Evolutionary conservation across 768 basidiomycete species (phyloP), one percentile per base, ranked within the genome.

Genomic region (Cystofilobasidium ferigula): DNA sequence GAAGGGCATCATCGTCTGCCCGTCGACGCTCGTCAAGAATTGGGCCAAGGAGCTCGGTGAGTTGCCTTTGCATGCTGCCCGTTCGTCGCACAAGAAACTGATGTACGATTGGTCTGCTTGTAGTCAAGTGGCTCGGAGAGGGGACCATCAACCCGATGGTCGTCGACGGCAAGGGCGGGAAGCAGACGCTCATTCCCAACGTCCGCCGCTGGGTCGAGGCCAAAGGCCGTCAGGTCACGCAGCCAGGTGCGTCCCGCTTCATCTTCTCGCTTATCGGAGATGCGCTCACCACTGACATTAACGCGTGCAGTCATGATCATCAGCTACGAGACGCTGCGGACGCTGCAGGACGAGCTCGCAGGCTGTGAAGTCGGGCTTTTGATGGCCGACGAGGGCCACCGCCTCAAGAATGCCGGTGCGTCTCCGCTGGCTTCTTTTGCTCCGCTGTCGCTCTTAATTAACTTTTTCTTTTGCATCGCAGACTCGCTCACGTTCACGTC

Each of bases 1-100:
- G 73, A 99, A 98, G 76, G 92, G 88, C 67, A 92, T 99, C 74
- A 95, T 99, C 71, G 93, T 85, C 0, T 99, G 95, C 75, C 95
- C 95, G 0, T 89, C 91, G 12, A 94, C 89, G 80, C 78, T 99
- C 68, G 95, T 99, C 35, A 89, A 88, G 74, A 98, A 98, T 72
- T 99, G 95, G 95, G 94, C 90, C 0, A 97, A 98, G 74, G 95
- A 99, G 77, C 80, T 98, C 34, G 83, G 93, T 86, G 68, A 61
- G 81, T 77, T 30, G 35, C 5, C 28, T 58, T 53, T 53, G 24
- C 51, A 20, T 8, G 8, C 30, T 8, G 30, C n/a, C 22, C 38
- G 38, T 16, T 16, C 38, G 9, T 40, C 12, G n/a, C 48, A 24
- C 48, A n/a, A 18, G 28, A 26, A 6, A 10, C 12, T 26, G 48